phyloP scores from a whole-genome alignment of 805 yeast species.

The Yamadazyma kitorensis region DNA sequence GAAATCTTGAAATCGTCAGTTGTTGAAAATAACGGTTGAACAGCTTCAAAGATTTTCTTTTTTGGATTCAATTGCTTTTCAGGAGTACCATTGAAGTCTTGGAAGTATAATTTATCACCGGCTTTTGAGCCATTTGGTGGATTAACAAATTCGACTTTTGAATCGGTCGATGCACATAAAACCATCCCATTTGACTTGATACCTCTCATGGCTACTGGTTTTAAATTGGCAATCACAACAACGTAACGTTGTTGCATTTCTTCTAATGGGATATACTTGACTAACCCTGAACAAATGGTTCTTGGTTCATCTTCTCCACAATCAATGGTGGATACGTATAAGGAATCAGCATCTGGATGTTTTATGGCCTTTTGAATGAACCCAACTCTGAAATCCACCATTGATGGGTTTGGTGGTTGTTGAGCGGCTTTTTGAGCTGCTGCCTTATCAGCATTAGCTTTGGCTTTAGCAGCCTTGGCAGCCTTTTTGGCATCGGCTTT shows the following conservation, averaged over 20 bases:
- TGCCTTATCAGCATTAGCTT: conserved; percentile 50
- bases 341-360: conserved; percentile 97
- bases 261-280: conserved; percentile 83
- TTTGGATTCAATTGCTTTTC: conserved; percentile 93
- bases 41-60: conserved; percentile 96
- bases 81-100: conserved; percentile 85
- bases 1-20: conserved; percentile 72
- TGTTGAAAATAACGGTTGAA: conserved; percentile 90
- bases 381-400: conserved; percentile 93
- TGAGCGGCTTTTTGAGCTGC: conserved; percentile 52
- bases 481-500: conserved; percentile 61
- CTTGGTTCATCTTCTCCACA: conserved; percentile 97
- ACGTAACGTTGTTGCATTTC: conserved; percentile 94
- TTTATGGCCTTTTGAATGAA: conserved; percentile 93
- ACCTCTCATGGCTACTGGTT: conserved; percentile 98
- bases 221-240: conserved; percentile 89
- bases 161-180: conserved; percentile 80
- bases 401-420: conserved; percentile 73
- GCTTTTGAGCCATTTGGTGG: conserved; percentile 93
- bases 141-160: conserved; percentile 82
- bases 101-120: conserved; percentile 96
- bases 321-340: conserved; percentile 94
- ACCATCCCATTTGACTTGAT: conserved; percentile 96
- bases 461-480: conserved; percentile 60
- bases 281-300: conserved; percentile 97